These are phyloP conservation scores for Chalciporus piperatus DNA, from an alignment of 768 basidiomycete species.

Conservation along the genomic window DNA sequence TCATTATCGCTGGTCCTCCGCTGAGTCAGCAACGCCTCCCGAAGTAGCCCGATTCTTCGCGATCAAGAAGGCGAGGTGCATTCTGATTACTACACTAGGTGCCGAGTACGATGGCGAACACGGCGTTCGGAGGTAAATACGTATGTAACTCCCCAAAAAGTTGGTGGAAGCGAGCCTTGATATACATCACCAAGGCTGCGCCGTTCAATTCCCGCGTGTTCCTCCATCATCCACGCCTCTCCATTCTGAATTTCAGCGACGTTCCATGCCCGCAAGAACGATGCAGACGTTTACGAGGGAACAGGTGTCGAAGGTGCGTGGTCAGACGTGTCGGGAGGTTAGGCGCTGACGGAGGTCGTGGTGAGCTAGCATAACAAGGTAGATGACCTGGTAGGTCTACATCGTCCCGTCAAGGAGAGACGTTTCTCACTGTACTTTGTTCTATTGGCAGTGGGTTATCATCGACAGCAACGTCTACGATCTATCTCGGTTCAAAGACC, in stretches of 20 bases:
- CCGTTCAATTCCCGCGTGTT: no score
- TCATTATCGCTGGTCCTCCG: neutral
- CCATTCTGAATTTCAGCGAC: neutral
- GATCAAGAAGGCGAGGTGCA: no score
- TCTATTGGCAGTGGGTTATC: neutral
- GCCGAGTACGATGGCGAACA: neutral
- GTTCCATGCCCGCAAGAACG: neutral
- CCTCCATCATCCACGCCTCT: neutral
- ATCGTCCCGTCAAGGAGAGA: neutral
- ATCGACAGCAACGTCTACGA: slow-evolving; percentile 78
- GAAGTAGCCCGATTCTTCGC: neutral
- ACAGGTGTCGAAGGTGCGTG: slow-evolving; percentile 64
- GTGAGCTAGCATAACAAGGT: slow-evolving; percentile 66
- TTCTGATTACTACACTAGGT: neutral
- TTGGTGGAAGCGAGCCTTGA: no score
- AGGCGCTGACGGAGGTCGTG: neutral
- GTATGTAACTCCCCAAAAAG: neutral
- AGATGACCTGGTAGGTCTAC: slow-evolving; percentile 63
- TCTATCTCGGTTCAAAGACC: slow-evolving; percentile 68
- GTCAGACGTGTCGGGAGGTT: neutral
- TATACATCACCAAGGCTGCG: no score
- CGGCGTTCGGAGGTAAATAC: neutral
- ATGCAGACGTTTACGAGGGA: slow-evolving; percentile 52
- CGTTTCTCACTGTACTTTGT: neutral
- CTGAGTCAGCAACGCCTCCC: neutral